phyloP scores from a whole-genome alignment of 148 eudicot genomes.

The Chenopodium formosanum region DNA sequence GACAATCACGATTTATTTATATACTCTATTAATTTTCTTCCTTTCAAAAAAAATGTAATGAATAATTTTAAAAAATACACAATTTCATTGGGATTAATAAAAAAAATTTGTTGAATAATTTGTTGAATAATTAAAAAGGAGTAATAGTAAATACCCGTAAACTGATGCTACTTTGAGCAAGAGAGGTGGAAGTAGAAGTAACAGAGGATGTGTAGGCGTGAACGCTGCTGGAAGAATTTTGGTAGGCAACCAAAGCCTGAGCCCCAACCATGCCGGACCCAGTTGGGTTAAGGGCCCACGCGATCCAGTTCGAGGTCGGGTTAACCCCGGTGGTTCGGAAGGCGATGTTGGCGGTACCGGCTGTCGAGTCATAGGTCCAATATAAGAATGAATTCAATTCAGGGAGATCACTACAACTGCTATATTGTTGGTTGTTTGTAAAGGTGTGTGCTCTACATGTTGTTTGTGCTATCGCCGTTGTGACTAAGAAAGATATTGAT shows the following conservation, averaged over 20 bases:
- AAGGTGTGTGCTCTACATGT: conserved; percentile 37
- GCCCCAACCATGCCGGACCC: conserved; percentile 50
- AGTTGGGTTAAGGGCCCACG: conserved; percentile 64
- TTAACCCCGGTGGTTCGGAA: conserved; percentile 50
- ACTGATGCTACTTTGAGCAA: conserved; percentile 39
- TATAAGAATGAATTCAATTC: conserved; percentile 46
- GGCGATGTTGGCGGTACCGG: conserved; percentile 59
- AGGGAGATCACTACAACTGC: conserved; percentile 47
- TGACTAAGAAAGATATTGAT: conserved; percentile 13
- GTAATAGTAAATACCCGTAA: conserved; percentile 28
- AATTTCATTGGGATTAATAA: too few species aligned
- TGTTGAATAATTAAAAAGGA: neutral
- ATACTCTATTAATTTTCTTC: too few species aligned
- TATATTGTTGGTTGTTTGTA: conserved; percentile 38
- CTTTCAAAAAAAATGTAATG: too few species aligned
- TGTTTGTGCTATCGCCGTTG: conserved; percentile 15
- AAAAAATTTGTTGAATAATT: too few species aligned
- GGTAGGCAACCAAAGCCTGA: conserved; percentile 61
- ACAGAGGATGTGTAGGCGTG: conserved; percentile 55
- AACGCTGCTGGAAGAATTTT: conserved; percentile 34
- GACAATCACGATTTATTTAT: too few species aligned
- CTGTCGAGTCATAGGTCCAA: conserved; percentile 55
- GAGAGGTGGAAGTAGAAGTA: neutral
- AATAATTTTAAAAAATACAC: too few species aligned
- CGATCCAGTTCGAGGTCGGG: conserved; percentile 54